These are phyloP conservation scores for Mycena galopus DNA, from an alignment of 768 basidiomycete genomes.

Conservation along the genomic window DNA sequence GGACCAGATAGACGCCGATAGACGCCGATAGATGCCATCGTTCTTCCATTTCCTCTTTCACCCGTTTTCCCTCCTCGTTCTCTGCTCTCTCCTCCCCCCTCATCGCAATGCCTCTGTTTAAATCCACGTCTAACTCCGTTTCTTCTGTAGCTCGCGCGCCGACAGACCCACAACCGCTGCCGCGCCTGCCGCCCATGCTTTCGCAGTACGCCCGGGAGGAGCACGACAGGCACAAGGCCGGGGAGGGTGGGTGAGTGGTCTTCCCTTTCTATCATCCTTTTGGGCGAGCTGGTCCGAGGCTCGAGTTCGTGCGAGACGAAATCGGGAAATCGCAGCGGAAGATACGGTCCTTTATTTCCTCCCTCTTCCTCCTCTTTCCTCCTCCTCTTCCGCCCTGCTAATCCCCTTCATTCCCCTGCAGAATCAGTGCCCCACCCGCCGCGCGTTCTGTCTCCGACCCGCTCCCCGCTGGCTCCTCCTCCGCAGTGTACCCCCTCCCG, in stretches of 20 bases:
- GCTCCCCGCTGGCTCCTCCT: slow-evolving; percentile 3
- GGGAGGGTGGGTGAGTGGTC: not conserved
- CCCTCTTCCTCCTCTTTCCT: not conserved
- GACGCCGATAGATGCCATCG: not conserved
- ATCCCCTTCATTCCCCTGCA: not conserved
- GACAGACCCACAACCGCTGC: slow-evolving; percentile 32
- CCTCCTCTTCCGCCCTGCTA: too few relatives aligned
- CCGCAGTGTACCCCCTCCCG: not conserved
- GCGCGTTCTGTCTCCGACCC: slow-evolving; percentile 34
- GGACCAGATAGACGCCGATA: not conserved
- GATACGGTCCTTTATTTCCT: not conserved
- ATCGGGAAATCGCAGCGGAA: too few relatives aligned
- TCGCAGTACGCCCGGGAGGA: slow-evolving; percentile 10
- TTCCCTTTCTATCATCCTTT: too few relatives aligned
- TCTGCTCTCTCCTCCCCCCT: not conserved
- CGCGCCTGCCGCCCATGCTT: slow-evolving; percentile 30
- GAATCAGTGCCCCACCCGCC: slow-evolving; percentile 1
- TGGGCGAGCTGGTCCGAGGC: too few relatives aligned
- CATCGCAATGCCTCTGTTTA: too few relatives aligned
- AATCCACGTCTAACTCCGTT: not conserved
- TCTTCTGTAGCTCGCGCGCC: slow-evolving; percentile 22
- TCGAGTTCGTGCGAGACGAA: too few relatives aligned
- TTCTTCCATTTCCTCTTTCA: not conserved
- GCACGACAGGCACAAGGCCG: not conserved
- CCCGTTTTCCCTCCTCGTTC: not conserved